phyloP scores from a whole-genome alignment of 164 flowering plant species.

The Tinospora cordifolia region DNA sequence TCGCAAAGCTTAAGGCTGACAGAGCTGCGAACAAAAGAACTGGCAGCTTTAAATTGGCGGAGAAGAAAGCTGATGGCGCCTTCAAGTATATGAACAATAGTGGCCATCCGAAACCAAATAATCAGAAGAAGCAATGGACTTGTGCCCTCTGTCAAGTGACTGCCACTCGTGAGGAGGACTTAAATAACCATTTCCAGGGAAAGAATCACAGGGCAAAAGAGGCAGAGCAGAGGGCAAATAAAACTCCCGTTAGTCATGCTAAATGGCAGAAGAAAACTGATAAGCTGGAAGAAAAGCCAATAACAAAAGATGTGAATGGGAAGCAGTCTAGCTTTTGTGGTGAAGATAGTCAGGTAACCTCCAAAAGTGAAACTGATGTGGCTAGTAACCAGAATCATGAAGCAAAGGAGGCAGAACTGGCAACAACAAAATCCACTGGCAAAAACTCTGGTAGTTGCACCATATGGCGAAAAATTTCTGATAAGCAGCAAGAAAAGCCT shows the following conservation, averaged over 20 bases:
- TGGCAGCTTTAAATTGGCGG: background rate
- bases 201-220: conserved; percentile 33
- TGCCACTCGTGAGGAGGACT: conserved; percentile 25
- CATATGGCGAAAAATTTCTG: conserved; percentile 3
- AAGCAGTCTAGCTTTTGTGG: background rate
- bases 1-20: conserved; percentile 11
- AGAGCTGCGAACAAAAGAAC: background rate
- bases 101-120: background rate
- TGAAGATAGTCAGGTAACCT: background rate
- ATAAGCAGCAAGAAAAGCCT: conserved; percentile 23
- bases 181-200: conserved; percentile 35
- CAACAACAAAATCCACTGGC: background rate
- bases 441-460: background rate
- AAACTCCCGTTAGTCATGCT: background rate
- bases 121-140: conserved; percentile 35
- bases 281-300: background rate
- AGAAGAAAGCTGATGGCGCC: conserved; percentile 6
- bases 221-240: conserved; percentile 14
- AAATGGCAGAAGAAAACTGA: background rate
- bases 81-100: background rate
- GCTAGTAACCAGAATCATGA: background rate
- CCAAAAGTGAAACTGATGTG: background rate
- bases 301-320: background rate
- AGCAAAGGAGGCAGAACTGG: background rate
- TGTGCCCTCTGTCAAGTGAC: conserved; percentile 47